A percentile compares a stretch with the other conserved stretches of the same genome.
phyloP scores from a whole-genome alignment of 768 basidiomycete genomes.

The Suillus fuscotomentosus region DNA sequence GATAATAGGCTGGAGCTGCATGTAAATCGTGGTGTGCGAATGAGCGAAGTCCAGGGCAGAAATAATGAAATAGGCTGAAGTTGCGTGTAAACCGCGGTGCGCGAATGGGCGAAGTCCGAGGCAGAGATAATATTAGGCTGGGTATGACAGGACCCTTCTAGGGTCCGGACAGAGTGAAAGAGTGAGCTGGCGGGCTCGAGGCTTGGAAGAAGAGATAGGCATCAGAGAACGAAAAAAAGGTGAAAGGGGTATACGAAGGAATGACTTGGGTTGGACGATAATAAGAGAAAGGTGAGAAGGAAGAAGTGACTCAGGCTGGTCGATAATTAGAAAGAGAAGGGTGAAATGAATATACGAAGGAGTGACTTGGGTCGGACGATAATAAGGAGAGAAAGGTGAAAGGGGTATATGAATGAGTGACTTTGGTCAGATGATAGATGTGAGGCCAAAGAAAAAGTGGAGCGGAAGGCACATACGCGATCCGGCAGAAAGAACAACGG shows the following conservation, averaged over 20 bases:
- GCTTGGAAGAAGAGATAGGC: neutral
- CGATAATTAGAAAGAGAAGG: too few species aligned
- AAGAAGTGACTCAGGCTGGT: neutral
- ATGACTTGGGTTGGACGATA: neutral
- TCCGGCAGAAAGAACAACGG: neutral
- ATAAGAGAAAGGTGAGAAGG: neutral
- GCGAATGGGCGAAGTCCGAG: neutral
- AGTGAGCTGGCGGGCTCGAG: too few species aligned
- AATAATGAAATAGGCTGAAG: neutral
- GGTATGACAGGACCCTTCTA: neutral
- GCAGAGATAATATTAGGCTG: neutral
- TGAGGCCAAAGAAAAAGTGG: neutral
- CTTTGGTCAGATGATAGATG: neutral
- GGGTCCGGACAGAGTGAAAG: neutral
- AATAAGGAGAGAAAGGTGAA: too few species aligned
- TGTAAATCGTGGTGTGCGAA: neutral
- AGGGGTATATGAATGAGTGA: too few species aligned
- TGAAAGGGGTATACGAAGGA: neutral
- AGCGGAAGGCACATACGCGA: neutral
- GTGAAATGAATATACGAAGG: too few species aligned
- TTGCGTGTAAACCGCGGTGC: neutral
- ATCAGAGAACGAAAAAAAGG: neutral
- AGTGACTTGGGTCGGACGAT: too few species aligned
- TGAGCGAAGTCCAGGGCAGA: neutral
- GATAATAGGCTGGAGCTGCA: neutral